Conservation (phyloP, 2,329 filamentous ascomycete genomes). For the Leptographium radiaticola region DNA sequence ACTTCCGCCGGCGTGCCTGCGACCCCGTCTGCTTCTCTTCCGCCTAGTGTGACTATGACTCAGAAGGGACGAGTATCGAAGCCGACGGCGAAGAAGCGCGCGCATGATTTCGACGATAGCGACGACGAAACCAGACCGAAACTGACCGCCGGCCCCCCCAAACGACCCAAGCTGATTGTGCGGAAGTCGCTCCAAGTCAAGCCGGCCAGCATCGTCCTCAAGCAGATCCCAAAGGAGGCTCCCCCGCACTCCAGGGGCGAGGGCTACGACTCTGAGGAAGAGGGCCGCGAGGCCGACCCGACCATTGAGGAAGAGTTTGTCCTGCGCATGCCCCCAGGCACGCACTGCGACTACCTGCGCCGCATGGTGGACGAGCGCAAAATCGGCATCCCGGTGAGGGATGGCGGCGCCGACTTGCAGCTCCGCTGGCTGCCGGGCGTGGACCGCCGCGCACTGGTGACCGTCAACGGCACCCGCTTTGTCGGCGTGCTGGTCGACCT, state of each 20-base stretch:
- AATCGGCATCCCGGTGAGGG: conserved; percentile 51
- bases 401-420: conserved; percentile 63
- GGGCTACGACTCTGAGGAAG: conserved; percentile 92
- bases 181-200: conserved; percentile 31
- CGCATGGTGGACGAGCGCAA: conserved; percentile 63
- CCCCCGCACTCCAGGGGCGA: conserved; percentile 64
- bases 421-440: conserved; percentile 63
- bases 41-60: conserved; percentile 27
- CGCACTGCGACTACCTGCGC: conserved; percentile 73
- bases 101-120: conserved; percentile 40
- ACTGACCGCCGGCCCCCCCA: conserved; percentile 18
- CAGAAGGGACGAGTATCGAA: conserved; percentile 48
- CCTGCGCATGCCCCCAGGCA: conserved; percentile 74
- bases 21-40: neutral
- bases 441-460: conserved; percentile 59
- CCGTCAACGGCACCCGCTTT: conserved; percentile 56
- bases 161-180: conserved; percentile 41
- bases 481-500: conserved; percentile 72
- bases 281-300: conserved; percentile 78
- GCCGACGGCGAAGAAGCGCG: conserved; percentile 49
- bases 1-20: neutral
- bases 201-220: conserved; percentile 19
- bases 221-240: conserved; percentile 38
- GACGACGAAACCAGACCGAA: conserved; percentile 22
- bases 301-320: conserved; percentile 83